Conservation (phyloP, 371 early-diverging fungal genomes). For the Mortierella sp. region DNA sequence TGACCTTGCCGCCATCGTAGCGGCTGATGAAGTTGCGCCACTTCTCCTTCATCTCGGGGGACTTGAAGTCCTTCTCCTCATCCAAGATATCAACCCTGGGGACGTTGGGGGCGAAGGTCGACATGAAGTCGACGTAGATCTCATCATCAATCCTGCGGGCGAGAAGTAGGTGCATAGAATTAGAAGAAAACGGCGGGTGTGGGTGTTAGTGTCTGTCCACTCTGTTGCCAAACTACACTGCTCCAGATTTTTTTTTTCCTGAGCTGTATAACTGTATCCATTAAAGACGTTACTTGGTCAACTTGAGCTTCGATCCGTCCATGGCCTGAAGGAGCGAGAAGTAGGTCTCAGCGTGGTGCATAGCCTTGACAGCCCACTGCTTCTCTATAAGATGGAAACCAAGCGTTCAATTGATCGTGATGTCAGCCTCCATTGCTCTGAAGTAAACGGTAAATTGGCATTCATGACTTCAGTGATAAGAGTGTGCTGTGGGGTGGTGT, state of each 20-base stretch:
- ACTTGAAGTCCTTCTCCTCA: slow-evolving; percentile 84
- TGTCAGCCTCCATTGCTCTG: neutral
- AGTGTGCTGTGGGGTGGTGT: neutral
- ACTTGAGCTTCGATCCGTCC: slow-evolving; percentile 77
- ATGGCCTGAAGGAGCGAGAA: slow-evolving; percentile 81
- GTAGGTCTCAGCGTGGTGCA: slow-evolving; percentile 95
- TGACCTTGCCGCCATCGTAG: slow-evolving; percentile 85
- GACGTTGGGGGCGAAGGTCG: slow-evolving; percentile 64
- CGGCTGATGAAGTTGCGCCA: slow-evolving; percentile 90
- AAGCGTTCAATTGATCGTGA: neutral
- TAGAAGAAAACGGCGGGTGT: neutral
- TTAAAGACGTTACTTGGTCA: slow-evolving; percentile 75
- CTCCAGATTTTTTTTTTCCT: neutral
- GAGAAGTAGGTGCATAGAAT: neutral
- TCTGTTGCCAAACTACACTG: neutral
- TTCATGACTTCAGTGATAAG: neutral
- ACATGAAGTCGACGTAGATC: slow-evolving; percentile 81
- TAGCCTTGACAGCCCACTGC: slow-evolving; percentile 96
- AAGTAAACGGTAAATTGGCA: neutral
- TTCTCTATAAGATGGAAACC: slow-evolving; percentile 66
- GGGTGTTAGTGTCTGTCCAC: neutral
- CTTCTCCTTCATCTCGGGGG: slow-evolving; percentile 83
- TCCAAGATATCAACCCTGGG: slow-evolving; percentile 81
- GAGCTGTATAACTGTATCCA: neutral
- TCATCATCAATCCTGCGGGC: slow-evolving; percentile 82